Evolutionary conservation across 139 green algal species (phyloP), one percentile per base, ranked within the genome.

Genomic region (Chlamydomonas sp.): DNA sequence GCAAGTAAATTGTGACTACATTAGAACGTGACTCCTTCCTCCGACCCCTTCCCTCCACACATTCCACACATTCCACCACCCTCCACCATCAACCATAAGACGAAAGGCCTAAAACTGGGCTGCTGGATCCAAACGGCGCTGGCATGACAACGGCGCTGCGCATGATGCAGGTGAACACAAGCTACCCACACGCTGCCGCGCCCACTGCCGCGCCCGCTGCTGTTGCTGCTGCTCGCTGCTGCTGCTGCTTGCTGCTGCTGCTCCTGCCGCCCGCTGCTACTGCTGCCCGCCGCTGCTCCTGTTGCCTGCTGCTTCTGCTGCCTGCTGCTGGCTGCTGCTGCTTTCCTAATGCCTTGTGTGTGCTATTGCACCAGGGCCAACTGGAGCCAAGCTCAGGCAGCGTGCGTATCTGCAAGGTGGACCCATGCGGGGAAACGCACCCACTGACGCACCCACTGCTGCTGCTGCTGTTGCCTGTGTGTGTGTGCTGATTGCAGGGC

Each of bases 91-190:
- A n/a, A n/a, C n/a, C n/a, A n/a, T n/a, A n/a, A n/a, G n/a, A n/a
- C n/a, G n/a, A n/a, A n/a, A n/a, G n/a, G n/a, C n/a, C n/a, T n/a
- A n/a, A n/a, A n/a, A n/a, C n/a, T 71, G 90, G 87, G 62, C 67
- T 94, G 67, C 77, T 94, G 68, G 87, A 22, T 3, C 88, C 90
- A 66, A 93, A 93, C 59, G 89, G 87, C 1, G 85, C 86, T 3
- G 89, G 89, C 57, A 94, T 93, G 82, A 91, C 88, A 2, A 94
- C 87, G 1, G 87, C 80, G 16, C 71, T 81, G 24, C 49, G 75
- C 6, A 72, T 77, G 22, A 81, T 81, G 75, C 69, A 79, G 35
- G 74, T 68, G 72, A 54, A 54, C 16, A 26, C 16, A 54, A 26
- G 13, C 16, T 26, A 54, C 43, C 13, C 13, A 13, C 13, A 54